Evolutionary conservation across 805 yeast species (phyloP).

Genomic region (Kregervanrija fluxuum): DNA sequence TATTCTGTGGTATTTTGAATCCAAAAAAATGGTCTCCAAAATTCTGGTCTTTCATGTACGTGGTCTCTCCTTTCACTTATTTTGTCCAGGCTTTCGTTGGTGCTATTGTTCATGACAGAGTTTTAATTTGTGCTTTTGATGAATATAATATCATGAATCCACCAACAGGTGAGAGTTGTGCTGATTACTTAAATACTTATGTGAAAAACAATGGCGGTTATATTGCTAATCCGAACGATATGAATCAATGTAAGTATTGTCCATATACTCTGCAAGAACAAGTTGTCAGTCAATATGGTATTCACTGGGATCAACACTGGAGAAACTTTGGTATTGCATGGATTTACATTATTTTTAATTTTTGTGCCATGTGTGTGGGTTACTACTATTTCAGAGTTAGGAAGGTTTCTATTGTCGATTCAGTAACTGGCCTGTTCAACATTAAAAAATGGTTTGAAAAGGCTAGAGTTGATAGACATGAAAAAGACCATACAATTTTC

Average conservation of each 20-base stretch:
- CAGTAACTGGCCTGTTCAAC: constrained; percentile 20
- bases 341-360: constrained; percentile 49
- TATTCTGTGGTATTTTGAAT: constrained; percentile 65
- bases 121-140: constrained; percentile 37
- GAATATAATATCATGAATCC: constrained; percentile 47
- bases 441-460: constrained; percentile 34
- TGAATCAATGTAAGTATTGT: constrained; percentile 44
- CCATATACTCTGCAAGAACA: constrained; percentile 35
- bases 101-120: constrained; percentile 40
- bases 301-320: constrained; percentile 48
- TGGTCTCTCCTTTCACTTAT: constrained; percentile 63
- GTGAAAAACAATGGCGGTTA: constrained; percentile 45
- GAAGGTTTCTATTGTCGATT: constrained; percentile 24
- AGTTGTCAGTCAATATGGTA: constrained; percentile 35
- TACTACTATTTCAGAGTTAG: constrained; percentile 32
- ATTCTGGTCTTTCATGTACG: constrained; percentile 79
- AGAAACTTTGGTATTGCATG: constrained; percentile 59
- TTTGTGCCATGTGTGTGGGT: constrained; percentile 32
- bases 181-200: constrained; percentile 38
- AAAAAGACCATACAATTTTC: constrained; percentile 38
- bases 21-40: constrained; percentile 56
- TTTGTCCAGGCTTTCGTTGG: constrained; percentile 54
- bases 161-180: constrained; percentile 67
- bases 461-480: constrained; percentile 40
- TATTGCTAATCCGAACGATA: constrained; percentile 42